A percentile compares a stretch with the other conserved stretches of the same genome.
phyloP scores from a whole-genome alignment of 805 yeast genomes.

The Danielia oregonensis region DNA sequence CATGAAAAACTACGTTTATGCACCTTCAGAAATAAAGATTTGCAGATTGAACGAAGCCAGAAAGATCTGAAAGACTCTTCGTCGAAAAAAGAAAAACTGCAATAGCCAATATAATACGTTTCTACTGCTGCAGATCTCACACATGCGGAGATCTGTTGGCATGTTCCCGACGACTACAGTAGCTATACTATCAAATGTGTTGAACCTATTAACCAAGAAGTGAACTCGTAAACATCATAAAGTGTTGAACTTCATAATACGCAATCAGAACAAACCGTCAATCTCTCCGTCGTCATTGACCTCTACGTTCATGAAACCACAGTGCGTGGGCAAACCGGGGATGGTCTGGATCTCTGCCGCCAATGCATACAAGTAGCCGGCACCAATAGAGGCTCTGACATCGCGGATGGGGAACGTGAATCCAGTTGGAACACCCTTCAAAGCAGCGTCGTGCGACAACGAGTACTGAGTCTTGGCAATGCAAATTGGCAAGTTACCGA shows the following conservation, averaged over 20 bases:
- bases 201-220: neutral
- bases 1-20: no score
- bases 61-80: no score
- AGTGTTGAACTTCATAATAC: slow-evolving; percentile 19
- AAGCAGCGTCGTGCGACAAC: slow-evolving; percentile 73
- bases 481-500: slow-evolving; percentile 74
- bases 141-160: no score
- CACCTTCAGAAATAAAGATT: no score
- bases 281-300: slow-evolving; percentile 77
- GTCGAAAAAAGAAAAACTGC: no score
- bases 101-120: no score
- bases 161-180: no score
- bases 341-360: slow-evolving; percentile 86
- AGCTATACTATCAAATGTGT: no score
- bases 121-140: no score
- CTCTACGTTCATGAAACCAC: slow-evolving; percentile 85
- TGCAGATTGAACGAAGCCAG: no score
- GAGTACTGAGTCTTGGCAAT: slow-evolving; percentile 86
- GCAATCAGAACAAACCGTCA: slow-evolving; percentile 63
- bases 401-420: slow-evolving; percentile 80
- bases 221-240: slow-evolving; percentile 10
- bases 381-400: slow-evolving; percentile 74
- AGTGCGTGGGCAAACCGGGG: slow-evolving; percentile 82
- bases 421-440: slow-evolving; percentile 81
- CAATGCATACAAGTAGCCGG: slow-evolving; percentile 78